phyloP scores from a whole-genome alignment of 1,284 basidiomycete species.

The Vanrija humicola region DNA sequence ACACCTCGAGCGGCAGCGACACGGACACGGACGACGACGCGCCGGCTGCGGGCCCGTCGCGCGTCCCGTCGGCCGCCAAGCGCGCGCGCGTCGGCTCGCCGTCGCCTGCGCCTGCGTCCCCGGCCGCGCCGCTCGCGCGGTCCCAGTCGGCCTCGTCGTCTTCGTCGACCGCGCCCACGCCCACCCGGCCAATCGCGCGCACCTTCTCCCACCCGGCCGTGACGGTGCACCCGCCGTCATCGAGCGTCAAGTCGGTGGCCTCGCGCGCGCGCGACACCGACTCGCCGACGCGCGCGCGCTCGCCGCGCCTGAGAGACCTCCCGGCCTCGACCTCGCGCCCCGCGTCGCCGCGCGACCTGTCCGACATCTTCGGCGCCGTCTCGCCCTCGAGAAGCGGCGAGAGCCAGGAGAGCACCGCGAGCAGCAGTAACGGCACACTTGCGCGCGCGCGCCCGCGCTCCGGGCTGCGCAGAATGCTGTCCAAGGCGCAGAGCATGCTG shows the following conservation, averaged over 20 bases:
- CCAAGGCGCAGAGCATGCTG: conserved; percentile 38
- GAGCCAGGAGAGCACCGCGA: conserved; percentile 1
- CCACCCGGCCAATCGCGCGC: background rate
- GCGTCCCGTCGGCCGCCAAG: background rate
- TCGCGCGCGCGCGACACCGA: background rate
- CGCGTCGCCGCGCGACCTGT: conserved; percentile 21
- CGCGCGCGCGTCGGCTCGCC: background rate
- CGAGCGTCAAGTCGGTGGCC: background rate
- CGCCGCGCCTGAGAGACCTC: background rate
- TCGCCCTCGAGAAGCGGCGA: conserved; percentile 12
- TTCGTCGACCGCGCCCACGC: background rate
- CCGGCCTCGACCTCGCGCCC: background rate
- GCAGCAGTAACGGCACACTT: background rate
- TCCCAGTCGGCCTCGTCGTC: background rate
- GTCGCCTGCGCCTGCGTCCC: background rate
- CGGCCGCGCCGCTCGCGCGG: background rate
- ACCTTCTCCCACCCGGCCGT: background rate
- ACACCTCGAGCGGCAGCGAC: background rate
- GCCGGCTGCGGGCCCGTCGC: background rate
- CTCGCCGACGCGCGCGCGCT: background rate
- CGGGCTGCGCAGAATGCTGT: conserved; percentile 32
- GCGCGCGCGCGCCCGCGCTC: conserved; percentile 4
- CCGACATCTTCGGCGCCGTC: conserved; percentile 22
- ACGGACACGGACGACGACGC: background rate
- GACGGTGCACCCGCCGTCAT: background rate